These are phyloP conservation scores for Flagelloscypha sp. DNA, from an alignment of 768 basidiomycete species.

Conservation along the genomic window DNA sequence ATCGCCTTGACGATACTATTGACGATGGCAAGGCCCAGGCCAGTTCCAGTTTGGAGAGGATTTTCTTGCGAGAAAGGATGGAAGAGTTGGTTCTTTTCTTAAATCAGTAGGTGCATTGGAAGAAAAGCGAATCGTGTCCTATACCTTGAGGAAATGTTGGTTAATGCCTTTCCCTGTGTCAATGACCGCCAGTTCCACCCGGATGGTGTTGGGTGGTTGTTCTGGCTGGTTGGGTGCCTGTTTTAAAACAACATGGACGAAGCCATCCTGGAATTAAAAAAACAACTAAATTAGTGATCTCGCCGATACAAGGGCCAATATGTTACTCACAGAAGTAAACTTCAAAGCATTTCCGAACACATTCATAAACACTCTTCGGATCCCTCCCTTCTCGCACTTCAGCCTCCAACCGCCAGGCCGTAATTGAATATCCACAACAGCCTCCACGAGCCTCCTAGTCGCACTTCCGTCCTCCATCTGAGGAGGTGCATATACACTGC, in stretches of 20 bases:
- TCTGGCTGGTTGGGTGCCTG: constrained; percentile 54
- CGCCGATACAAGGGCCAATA: constrained; percentile 2
- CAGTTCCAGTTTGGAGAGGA: constrained; percentile 86
- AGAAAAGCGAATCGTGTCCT: constrained; percentile 4
- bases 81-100: constrained; percentile 76
- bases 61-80: constrained; percentile 98
- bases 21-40: constrained; percentile 90
- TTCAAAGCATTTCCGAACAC: constrained; percentile 91
- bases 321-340: constrained; percentile 64
- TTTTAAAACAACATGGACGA: constrained; percentile 76
- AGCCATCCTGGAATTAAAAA: constrained; percentile 53
- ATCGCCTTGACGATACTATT: constrained; percentile 85
- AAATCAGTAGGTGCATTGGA: constrained; percentile 3
- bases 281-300: constrained; percentile 3
- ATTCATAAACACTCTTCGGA: constrained; percentile 90
- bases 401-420: constrained; percentile 79
- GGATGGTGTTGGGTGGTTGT: constrained; percentile 51
- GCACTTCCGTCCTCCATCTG: constrained; percentile 38
- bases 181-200: constrained; percentile 73
- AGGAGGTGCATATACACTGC: constrained; percentile 87
- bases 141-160: constrained; percentile 82
- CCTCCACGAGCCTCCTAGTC: constrained; percentile 57
- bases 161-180: constrained; percentile 97
- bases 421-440: constrained; percentile 78
- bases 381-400: constrained; percentile 86